phyloP scores from a whole-genome alignment of 2,329 filamentous ascomycete species.

The Exutisphaerella laricina region DNA sequence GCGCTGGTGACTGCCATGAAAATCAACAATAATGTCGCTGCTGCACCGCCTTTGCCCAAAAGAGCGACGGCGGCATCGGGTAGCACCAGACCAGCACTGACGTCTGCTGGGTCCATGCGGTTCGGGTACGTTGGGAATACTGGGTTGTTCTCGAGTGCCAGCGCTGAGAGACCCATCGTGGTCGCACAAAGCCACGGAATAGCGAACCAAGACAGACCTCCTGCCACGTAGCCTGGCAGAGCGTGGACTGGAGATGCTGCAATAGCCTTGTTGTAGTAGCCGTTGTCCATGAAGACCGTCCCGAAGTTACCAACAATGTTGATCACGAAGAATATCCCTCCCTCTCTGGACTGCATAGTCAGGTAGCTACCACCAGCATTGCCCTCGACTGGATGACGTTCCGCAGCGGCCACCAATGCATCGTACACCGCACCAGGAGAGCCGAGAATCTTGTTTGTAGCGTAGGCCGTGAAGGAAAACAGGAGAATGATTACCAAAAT shows the following conservation, averaged over 20 bases:
- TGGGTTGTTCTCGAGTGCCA: conserved; percentile 70
- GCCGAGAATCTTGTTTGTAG: conserved; percentile 65
- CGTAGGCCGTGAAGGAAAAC: conserved; percentile 77
- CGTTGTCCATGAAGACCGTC: conserved; percentile 70
- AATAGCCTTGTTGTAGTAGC: conserved; percentile 92
- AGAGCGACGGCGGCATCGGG: conserved; percentile 80
- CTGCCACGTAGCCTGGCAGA: conserved; percentile 80
- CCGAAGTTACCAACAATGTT: conserved; percentile 12
- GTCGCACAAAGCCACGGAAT: conserved; percentile 88
- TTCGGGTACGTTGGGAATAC: conserved; percentile 67
- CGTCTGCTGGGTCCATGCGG: conserved; percentile 66
- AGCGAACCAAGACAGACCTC: conserved; percentile 84
- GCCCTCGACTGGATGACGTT: conserved; percentile 67
- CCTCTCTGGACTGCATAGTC: conserved; percentile 76
- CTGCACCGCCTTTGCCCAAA: conserved; percentile 74
- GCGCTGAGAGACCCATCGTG: conserved; percentile 76
- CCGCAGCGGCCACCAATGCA: conserved; percentile 62
- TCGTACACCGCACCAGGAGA: conserved; percentile 75
- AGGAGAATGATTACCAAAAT: conserved; percentile 79
- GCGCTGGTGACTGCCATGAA: conserved; percentile 90
- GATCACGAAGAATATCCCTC: conserved; percentile 73
- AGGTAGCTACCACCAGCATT: conserved; percentile 78
- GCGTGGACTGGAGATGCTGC: conserved; percentile 77
- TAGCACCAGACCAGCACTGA: conserved; percentile 75
- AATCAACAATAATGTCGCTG: conserved; percentile 70